Conservation (phyloP, 2,329 filamentous ascomycete genomes). For the Rhynchosporium agropyri region DNA sequence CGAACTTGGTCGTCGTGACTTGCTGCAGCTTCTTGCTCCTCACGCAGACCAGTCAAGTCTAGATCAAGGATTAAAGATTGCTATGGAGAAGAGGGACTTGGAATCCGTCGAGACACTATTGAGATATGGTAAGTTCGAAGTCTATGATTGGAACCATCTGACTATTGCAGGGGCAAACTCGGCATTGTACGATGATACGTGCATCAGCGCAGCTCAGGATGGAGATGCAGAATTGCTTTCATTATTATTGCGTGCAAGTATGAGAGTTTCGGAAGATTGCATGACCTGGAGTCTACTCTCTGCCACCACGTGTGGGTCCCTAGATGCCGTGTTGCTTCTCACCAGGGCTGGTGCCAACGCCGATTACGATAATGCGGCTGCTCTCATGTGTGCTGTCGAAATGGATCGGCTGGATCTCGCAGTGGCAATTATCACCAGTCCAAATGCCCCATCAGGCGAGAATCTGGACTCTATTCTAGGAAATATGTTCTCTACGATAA, state of each 20-base stretch:
- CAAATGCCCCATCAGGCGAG: constrained; percentile 52
- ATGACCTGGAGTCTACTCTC: constrained; percentile 24
- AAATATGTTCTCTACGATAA: constrained; percentile 50
- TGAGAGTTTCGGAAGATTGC: constrained; percentile 20
- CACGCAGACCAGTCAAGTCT: constrained; percentile 26
- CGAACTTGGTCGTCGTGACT: constrained; percentile 13
- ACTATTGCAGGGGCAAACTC: constrained; percentile 24
- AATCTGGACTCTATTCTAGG: constrained; percentile 55
- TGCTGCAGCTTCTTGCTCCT: constrained; percentile 27
- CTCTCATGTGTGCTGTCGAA: constrained; percentile 53
- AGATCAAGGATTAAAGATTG: constrained; percentile 26
- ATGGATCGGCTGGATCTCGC: constrained; percentile 56
- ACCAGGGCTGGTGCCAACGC: constrained; percentile 49
- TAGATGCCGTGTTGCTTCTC: constrained; percentile 18
- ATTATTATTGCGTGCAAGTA: constrained; percentile 25
- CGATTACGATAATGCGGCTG: constrained; percentile 54
- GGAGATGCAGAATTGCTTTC: constrained; percentile 24
- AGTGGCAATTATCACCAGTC: constrained; percentile 57
- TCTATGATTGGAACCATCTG: neutral
- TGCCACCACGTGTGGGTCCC: constrained; percentile 18
- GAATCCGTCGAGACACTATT: constrained; percentile 22
- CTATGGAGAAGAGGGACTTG: constrained; percentile 22
- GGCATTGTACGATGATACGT: constrained; percentile 12
- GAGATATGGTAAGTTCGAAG: constrained; percentile 25
- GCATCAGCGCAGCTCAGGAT: constrained; percentile 17